These are phyloP conservation scores for Cyclotella sp. DNA, from an alignment of 108 stramenopile species.

Conservation along the genomic window DNA sequence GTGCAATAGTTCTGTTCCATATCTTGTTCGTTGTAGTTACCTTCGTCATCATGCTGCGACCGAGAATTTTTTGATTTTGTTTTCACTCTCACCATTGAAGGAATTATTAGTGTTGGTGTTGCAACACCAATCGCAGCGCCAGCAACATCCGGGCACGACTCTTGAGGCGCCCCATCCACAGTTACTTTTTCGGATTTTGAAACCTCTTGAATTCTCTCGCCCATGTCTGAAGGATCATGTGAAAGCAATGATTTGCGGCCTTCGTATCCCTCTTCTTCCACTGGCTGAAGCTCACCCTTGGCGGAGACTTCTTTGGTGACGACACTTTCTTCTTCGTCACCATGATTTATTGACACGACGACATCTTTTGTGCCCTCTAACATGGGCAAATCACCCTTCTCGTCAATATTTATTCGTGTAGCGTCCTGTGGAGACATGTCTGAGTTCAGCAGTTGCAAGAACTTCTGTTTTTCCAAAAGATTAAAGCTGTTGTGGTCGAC, in stretches of 20 bases:
- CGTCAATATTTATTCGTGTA: slow-evolving; percentile 24
- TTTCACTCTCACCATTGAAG: slow-evolving; percentile 38
- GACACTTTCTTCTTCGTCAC: slow-evolving; percentile 13
- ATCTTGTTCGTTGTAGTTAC: slow-evolving; percentile 22
- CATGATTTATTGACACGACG: background rate
- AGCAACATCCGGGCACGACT: background rate
- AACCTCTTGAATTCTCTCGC: slow-evolving; percentile 14
- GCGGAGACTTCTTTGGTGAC: slow-evolving; percentile 4
- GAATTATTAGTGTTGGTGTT: slow-evolving; percentile 25
- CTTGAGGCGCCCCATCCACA: slow-evolving; percentile 18
- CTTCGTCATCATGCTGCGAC: slow-evolving; percentile 5
- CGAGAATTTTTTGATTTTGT: slow-evolving; percentile 16
- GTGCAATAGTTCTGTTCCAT: slow-evolving; percentile 18
- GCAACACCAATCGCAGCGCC: slow-evolving; percentile 7
- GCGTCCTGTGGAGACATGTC: slow-evolving; percentile 63
- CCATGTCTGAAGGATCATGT: slow-evolving; percentile 23
- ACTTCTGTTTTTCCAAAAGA: slow-evolving; percentile 74
- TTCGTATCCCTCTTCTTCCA: background rate
- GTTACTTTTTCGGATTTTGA: slow-evolving; percentile 38
- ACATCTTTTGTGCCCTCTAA: background rate
- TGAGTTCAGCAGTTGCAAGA: slow-evolving; percentile 71
- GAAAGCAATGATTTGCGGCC: slow-evolving; percentile 5
- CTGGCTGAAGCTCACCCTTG: too few species aligned
- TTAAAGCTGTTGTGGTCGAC: slow-evolving; percentile 67
- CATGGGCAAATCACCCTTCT: slow-evolving; percentile 2